These are phyloP conservation scores for Epithele typhae DNA, from an alignment of 768 basidiomycete genomes.

Conservation along the genomic window DNA sequence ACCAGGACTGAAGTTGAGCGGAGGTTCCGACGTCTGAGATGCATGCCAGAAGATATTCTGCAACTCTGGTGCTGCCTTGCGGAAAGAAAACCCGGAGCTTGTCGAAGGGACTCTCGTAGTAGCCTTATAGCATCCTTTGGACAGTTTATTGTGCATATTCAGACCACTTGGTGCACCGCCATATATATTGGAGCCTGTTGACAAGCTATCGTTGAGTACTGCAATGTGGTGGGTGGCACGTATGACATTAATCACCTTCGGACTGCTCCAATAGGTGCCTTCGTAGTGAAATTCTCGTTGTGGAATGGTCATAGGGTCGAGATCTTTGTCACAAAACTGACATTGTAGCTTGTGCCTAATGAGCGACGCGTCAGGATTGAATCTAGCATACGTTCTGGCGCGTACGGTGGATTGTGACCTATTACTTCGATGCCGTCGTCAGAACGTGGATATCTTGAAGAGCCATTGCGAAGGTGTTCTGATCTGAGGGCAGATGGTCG, in stretches of 20 bases:
- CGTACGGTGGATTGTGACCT: slow-evolving; percentile 5
- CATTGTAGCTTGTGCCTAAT: slow-evolving; percentile 30
- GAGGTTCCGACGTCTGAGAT: slow-evolving; percentile 38
- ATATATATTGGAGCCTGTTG: too few species aligned
- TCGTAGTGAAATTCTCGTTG: slow-evolving; percentile 56
- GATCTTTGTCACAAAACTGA: slow-evolving; percentile 44
- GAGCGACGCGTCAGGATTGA: not conserved
- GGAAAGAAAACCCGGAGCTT: not conserved
- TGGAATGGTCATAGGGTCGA: slow-evolving; percentile 32
- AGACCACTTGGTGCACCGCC: too few species aligned
- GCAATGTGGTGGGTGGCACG: too few species aligned
- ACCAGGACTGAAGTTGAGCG: slow-evolving; percentile 64
- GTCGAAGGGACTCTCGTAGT: too few species aligned
- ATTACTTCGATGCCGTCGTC: slow-evolving; percentile 11
- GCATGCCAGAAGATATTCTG: slow-evolving; percentile 66
- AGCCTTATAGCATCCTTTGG: too few species aligned
- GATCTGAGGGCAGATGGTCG: too few species aligned
- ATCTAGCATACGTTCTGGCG: not conserved
- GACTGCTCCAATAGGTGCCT: slow-evolving; percentile 34
- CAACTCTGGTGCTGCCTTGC: not conserved
- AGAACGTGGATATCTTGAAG: too few species aligned
- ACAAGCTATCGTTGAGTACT: too few species aligned
- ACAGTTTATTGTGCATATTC: too few species aligned
- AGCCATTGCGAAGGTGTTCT: too few species aligned
- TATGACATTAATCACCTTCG: too few species aligned